phyloP scores from a whole-genome alignment of 2,329 filamentous ascomycete genomes.

The Xylaria sp. region DNA sequence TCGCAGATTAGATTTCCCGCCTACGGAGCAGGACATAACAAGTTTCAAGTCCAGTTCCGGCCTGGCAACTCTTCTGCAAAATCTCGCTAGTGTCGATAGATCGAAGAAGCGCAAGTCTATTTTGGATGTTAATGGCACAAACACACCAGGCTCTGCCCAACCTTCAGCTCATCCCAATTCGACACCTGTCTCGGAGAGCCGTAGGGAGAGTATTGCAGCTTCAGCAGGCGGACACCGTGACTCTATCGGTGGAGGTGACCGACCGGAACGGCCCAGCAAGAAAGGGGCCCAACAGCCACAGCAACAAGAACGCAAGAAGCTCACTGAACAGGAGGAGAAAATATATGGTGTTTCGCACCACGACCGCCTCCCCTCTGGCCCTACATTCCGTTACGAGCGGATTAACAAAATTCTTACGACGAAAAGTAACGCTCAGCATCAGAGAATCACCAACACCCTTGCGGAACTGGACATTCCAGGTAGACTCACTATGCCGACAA shows the following conservation, averaged over 20 bases:
- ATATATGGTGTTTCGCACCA: conserved; percentile 87
- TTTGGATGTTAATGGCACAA: conserved; percentile 67
- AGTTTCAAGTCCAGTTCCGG: conserved; percentile 85
- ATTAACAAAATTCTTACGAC: conserved; percentile 81
- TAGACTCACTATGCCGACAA: conserved; percentile 78
- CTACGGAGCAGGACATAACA: conserved; percentile 73
- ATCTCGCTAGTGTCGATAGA: conserved; percentile 84
- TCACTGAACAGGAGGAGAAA: conserved; percentile 78
- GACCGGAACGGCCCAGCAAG: conserved; percentile 56
- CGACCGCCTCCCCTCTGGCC: conserved; percentile 85
- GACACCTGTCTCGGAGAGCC: conserved; percentile 54
- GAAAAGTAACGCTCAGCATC: conserved; percentile 79
- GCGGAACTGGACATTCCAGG: conserved; percentile 76
- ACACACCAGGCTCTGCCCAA: conserved; percentile 55
- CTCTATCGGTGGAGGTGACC: conserved; percentile 56
- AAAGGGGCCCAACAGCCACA: conserved; percentile 64
- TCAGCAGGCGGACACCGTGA: conserved; percentile 56
- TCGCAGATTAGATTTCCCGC: conserved; percentile 84
- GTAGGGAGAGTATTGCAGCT: conserved; percentile 65
- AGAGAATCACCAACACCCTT: conserved; percentile 78
- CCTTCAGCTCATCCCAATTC: conserved; percentile 47
- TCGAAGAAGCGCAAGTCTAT: conserved; percentile 84
- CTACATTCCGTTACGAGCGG: conserved; percentile 88
- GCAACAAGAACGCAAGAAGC: conserved; percentile 70
- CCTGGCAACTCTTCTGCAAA: conserved; percentile 81